A percentile compares a stretch with the other conserved stretches of the same genome.
Evolutionary conservation across 2,329 filamentous ascomycete species (phyloP).

Genomic region (Chalara sp.): DNA sequence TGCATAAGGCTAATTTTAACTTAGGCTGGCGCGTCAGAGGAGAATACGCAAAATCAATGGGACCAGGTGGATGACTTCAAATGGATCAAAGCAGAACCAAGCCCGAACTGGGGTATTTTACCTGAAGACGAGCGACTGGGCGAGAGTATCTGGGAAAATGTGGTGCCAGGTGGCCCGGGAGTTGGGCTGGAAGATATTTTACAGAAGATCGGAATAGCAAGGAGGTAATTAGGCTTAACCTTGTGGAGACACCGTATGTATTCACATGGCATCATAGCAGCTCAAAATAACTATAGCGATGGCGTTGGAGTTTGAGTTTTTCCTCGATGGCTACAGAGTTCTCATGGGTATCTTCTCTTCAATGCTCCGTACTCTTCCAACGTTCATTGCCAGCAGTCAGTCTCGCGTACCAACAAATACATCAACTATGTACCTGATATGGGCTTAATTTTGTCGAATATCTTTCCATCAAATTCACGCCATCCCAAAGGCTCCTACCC

Average conservation of each 20-base stretch:
- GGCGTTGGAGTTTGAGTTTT: background rate
- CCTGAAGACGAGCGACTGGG: constrained; percentile 50
- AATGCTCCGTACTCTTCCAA: too few relatives aligned
- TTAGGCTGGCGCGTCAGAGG: constrained; percentile 20
- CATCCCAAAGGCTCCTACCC: too few relatives aligned
- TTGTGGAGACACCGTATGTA: too few relatives aligned
- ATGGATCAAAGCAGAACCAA: constrained; percentile 81
- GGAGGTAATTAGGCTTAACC: background rate
- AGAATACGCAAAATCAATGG: constrained; percentile 61
- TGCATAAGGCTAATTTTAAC: background rate
- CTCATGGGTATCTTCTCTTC: too few relatives aligned
- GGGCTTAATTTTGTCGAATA: too few relatives aligned
- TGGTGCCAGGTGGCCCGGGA: constrained; percentile 57
- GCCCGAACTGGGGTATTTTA: constrained; percentile 80
- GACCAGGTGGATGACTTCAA: constrained; percentile 95
- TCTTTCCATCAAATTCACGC: too few relatives aligned
- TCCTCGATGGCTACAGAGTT: too few relatives aligned
- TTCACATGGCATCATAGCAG: too few relatives aligned
- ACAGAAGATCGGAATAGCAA: constrained; percentile 36
- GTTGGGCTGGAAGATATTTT: constrained; percentile 61
- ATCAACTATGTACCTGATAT: too few relatives aligned
- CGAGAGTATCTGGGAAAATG: constrained; percentile 61
- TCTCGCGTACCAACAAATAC: too few relatives aligned
- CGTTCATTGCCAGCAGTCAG: too few relatives aligned
- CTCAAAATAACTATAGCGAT: background rate